A percentile compares a stretch with the other conserved stretches of the same genome.
These are phyloP conservation scores for Tuber umbilicatum DNA, from an alignment of 495 filamentous ascomycete genomes.

Conservation along the genomic window DNA sequence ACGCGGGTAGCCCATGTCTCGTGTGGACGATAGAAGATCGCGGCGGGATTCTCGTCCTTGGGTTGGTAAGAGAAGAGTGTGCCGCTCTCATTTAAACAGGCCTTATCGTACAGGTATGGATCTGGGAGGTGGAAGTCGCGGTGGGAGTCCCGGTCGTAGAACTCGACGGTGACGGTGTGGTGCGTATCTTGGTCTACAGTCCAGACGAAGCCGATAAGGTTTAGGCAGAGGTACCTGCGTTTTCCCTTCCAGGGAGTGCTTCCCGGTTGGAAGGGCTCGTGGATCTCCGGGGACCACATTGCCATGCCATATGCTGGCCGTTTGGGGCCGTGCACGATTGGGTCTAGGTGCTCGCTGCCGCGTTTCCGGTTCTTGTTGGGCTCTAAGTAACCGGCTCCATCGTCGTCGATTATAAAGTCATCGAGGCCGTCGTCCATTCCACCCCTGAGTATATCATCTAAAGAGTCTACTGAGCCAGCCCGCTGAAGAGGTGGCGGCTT, in stretches of 20 bases:
- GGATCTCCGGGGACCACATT: constrained; percentile 59
- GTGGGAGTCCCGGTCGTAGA: constrained; percentile 87
- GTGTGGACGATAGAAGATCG: constrained; percentile 92
- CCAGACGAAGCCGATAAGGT: constrained; percentile 91
- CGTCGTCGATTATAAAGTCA: constrained; percentile 89
- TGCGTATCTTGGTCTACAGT: constrained; percentile 93
- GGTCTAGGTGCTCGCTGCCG: constrained; percentile 47
- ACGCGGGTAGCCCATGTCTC: constrained; percentile 88
- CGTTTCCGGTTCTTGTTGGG: constrained; percentile 65
- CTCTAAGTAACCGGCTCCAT: constrained; percentile 79
- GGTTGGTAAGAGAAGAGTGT: constrained; percentile 79
- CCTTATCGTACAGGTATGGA: constrained; percentile 88
- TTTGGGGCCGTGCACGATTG: constrained; percentile 46
- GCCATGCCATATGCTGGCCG: constrained; percentile 32
- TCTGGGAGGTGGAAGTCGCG: constrained; percentile 97
- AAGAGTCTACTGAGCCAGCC: constrained; percentile 41
- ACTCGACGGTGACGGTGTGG: constrained; percentile 93
- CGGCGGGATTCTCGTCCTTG: constrained; percentile 60
- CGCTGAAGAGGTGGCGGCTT: constrained; percentile 19
- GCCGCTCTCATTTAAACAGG: constrained; percentile 78
- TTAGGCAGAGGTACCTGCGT: constrained; percentile 84
- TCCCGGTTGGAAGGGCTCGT: constrained; percentile 82
- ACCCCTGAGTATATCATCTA: constrained; percentile 49
- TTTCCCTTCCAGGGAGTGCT: constrained; percentile 94
- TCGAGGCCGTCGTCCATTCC: constrained; percentile 46